These are phyloP conservation scores for Trichoderma sp. DNA, from an alignment of 2,329 filamentous ascomycete genomes.

Conservation along the genomic window DNA sequence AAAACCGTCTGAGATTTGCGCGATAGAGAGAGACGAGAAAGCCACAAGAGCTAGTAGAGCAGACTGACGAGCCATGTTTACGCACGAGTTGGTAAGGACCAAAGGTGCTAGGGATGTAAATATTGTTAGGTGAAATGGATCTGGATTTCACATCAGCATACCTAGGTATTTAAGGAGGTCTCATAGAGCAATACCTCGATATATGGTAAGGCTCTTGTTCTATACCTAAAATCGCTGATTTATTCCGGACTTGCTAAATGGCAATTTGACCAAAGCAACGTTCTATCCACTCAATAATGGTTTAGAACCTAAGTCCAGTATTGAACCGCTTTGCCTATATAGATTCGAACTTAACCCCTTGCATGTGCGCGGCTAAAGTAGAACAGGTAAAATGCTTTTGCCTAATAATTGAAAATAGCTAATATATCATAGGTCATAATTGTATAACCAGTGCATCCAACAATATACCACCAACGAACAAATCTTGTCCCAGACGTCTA, in stretches of 20 bases:
- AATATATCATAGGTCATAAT: not conserved
- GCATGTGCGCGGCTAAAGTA: slow-evolving; percentile 9
- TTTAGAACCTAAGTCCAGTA: not conserved
- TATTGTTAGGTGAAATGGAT: not conserved
- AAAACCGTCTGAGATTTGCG: slow-evolving; percentile 17
- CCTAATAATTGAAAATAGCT: not conserved
- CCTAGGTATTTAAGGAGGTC: not conserved
- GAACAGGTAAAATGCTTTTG: slow-evolving; percentile 5
- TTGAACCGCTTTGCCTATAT: slow-evolving; percentile 15
- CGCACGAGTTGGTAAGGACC: not conserved
- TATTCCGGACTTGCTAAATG: slow-evolving; percentile 9
- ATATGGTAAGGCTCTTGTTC: not conserved
- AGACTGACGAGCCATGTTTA: slow-evolving; percentile 5
- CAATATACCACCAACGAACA: not conserved
- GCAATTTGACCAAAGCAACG: not conserved
- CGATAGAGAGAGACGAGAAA: not conserved
- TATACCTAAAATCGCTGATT: not conserved
- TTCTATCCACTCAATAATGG: not conserved
- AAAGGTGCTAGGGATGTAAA: not conserved
- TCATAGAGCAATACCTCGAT: not conserved
- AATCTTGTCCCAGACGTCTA: not conserved
- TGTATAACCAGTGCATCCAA: too few species aligned
- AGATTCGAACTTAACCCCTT: not conserved
- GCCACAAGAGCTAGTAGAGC: slow-evolving; percentile 9
- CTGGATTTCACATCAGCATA: not conserved